Conservation (phyloP, 768 basidiomycete genomes). For the Tricholoma sp. region DNA sequence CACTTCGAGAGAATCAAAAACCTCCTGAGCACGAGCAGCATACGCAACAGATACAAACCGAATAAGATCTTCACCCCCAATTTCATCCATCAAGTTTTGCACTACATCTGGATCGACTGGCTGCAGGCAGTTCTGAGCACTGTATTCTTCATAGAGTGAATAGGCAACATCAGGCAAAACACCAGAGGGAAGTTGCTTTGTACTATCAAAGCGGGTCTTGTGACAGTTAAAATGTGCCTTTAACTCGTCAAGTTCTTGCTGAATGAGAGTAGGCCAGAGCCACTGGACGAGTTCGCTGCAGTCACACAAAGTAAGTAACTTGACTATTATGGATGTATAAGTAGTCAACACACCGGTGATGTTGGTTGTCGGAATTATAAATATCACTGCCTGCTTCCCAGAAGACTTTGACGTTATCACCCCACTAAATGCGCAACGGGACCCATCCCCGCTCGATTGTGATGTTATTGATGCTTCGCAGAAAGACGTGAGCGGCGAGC, state of each 20-base stretch:
- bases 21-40: neutral
- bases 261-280: constrained; percentile 27
- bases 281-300: constrained; percentile 22
- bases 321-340: neutral
- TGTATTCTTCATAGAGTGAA: constrained; percentile 12
- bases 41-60: constrained; percentile 12
- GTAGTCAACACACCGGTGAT: neutral
- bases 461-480: neutral
- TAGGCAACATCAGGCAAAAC: constrained; percentile 18
- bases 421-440: constrained; percentile 17
- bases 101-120: constrained; percentile 16
- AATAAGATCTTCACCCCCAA: constrained; percentile 18
- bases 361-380: neutral
- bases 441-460: constrained; percentile 27
- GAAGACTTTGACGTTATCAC: too few species aligned
- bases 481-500: neutral
- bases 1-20: neutral
- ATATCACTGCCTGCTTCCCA: too few species aligned
- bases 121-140: constrained; percentile 15
- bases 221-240: constrained; percentile 16
- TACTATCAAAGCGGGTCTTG: constrained; percentile 8
- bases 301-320: too few species aligned
- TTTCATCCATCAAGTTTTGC: constrained; percentile 14
- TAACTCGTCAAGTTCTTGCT: constrained; percentile 18
- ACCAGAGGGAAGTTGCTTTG: constrained; percentile 19